phyloP scores from a whole-genome alignment of 257 asterid genomes.

The Nicotiana attenuata region DNA sequence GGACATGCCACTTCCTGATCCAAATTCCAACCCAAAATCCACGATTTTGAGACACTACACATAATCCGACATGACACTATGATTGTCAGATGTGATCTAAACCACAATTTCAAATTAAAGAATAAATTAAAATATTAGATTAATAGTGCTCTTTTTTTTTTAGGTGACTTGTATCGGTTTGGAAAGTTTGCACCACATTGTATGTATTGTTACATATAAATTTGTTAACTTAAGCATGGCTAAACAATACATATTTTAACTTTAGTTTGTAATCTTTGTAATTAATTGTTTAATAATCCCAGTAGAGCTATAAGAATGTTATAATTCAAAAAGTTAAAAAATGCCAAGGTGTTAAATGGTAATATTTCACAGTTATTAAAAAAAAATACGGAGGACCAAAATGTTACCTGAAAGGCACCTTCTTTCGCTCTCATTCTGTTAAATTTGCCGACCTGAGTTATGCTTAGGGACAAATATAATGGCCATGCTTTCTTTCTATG shows the following conservation, averaged over 20 bases:
- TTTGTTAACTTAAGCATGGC: background rate
- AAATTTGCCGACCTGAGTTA: background rate
- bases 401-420: background rate
- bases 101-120: background rate
- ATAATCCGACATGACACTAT: slow-evolving; percentile 3
- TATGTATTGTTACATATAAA: background rate
- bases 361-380: too few relatives aligned
- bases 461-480: background rate
- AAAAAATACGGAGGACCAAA: background rate
- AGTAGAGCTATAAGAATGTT: background rate
- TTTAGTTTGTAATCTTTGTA: too few relatives aligned
- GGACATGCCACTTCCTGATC: background rate
- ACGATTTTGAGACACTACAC: background rate
- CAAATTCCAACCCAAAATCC: background rate
- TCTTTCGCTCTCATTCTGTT: background rate
- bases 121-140: background rate
- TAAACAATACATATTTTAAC: background rate
- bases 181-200: background rate
- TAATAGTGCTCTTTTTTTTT: background rate
- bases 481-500: background rate
- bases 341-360: background rate
- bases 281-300: too few relatives aligned
- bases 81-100: background rate
- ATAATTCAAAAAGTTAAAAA: background rate
- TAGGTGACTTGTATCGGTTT: background rate